Evolutionary conservation across 1,284 basidiomycete genomes (phyloP), one percentile per base, ranked within the genome.

Genomic region (Meira miltonrushii): DNA sequence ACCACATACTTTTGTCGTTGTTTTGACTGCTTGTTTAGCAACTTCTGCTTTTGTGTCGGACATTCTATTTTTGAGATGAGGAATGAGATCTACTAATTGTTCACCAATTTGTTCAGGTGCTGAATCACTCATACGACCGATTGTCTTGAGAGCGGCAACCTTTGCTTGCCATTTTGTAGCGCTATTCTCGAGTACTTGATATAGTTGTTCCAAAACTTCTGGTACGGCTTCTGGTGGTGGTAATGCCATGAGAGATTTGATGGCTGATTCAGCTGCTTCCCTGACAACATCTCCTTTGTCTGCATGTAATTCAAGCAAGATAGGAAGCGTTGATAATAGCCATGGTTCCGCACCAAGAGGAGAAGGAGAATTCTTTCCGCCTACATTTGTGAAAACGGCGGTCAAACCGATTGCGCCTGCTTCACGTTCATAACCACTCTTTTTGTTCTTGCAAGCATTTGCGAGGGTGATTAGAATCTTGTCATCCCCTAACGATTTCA

Each of bases 21-120:
- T 90, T 83, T 96, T 96, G 70, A 86, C 82, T 46, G 94, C 94
- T 47, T 90, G 88, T 61, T 85, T 84, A 15, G 92, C 88, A 43
- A 96, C 92, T 84, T 98, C 94, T 68, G 86, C 81, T 80, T 97
- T 98, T 68, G 94, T 97, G 80, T 98, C 94, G 78, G 95, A 92
- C 92, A 98, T 94, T 12, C 91, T 87, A 51, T 81, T 82, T 77
- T 95, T 92, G 33, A 98, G 86, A 71, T 87, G 87, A 13, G 93
- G 94, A 52, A 97, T 85, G 50, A 90, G 85, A 39, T 83, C 81
- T 17, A 86, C 92, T 40, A 98, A 83, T 77, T 94, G 87, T 55
- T 86, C 85, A 46, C 91, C 92, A 56, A 97, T 87, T 71, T 86
- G 85, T 65, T 92, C 90, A 71, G 85, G 86, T 17, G 89, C 85